These are phyloP conservation scores for Fusarium keratoplasticum DNA, from an alignment of 2,329 filamentous ascomycete genomes.

Conservation along the genomic window DNA sequence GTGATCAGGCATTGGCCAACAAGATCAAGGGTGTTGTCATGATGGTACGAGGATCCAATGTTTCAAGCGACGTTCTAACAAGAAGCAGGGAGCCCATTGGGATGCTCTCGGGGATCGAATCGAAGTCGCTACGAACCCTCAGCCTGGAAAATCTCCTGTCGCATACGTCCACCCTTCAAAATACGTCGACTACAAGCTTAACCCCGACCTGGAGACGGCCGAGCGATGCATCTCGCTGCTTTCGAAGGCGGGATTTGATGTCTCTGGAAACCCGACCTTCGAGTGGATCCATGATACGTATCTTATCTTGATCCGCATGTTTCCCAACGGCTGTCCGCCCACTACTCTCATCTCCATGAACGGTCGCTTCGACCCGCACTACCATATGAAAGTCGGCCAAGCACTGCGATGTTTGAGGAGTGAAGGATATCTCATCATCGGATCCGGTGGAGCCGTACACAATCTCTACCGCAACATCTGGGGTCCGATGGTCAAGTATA, in stretches of 20 bases:
- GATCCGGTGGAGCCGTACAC: slow-evolving; percentile 73
- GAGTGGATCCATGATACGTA: slow-evolving; percentile 82
- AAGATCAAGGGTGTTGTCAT: slow-evolving; percentile 35
- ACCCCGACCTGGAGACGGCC: slow-evolving; percentile 67
- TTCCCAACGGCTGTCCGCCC: slow-evolving; percentile 72
- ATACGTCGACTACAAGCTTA: slow-evolving; percentile 71
- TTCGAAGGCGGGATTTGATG: slow-evolving; percentile 63
- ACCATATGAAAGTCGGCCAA: slow-evolving; percentile 36
- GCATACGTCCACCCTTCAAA: slow-evolving; percentile 75
- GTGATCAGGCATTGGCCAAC: slow-evolving; percentile 35
- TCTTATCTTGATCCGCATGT: slow-evolving; percentile 77
- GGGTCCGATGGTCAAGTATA: slow-evolving; percentile 71
- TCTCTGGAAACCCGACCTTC: slow-evolving; percentile 64
- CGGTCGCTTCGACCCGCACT: slow-evolving; percentile 40
- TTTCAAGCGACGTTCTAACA: not conserved
- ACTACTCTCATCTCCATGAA: slow-evolving; percentile 59
- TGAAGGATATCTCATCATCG: slow-evolving; percentile 61
- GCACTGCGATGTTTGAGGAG: slow-evolving; percentile 17
- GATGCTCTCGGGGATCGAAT: slow-evolving; percentile 66
- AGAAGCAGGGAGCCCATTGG: slow-evolving; percentile 66
- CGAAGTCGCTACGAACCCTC: slow-evolving; percentile 70
- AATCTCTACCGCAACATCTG: slow-evolving; percentile 77
- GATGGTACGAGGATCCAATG: slow-evolving; percentile 17
- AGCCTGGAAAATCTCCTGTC: slow-evolving; percentile 71
- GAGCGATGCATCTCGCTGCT: slow-evolving; percentile 64